Evolutionary conservation across 2,329 filamentous ascomycete species (phyloP).

Genomic region (Microdochium paspali): DNA sequence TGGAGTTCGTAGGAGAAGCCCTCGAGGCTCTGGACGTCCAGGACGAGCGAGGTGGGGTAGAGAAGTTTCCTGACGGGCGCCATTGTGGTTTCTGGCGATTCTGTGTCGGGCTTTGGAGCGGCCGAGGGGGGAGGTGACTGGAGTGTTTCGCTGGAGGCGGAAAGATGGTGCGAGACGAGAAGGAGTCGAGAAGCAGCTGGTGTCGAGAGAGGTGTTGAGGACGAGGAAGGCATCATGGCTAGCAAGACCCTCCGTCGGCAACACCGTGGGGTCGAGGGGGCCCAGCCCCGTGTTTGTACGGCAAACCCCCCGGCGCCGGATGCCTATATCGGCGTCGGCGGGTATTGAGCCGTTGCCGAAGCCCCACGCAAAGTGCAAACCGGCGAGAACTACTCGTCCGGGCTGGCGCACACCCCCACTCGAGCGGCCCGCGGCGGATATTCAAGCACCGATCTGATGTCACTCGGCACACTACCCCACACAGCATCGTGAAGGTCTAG

Average conservation of each 20-base stretch:
- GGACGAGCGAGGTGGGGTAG: constrained; percentile 52
- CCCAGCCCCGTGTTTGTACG: neutral
- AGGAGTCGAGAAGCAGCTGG: neutral
- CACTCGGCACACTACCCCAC: too few relatives aligned
- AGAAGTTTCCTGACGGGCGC: constrained; percentile 43
- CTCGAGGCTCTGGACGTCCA: constrained; percentile 44
- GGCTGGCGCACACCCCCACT: neutral
- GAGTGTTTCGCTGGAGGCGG: neutral
- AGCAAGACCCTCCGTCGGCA: neutral
- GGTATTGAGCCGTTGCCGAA: neutral
- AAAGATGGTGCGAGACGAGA: neutral
- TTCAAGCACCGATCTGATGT: too few relatives aligned
- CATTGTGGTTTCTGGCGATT: neutral
- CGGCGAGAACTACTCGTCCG: neutral
- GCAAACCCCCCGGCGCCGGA: neutral
- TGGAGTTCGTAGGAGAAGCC: constrained; percentile 50
- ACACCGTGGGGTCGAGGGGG: neutral
- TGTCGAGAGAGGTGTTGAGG: neutral
- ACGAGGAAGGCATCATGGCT: neutral
- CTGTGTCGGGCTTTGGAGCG: neutral
- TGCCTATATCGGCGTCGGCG: neutral
- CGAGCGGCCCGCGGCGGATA: too few relatives aligned
- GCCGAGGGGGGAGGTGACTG: neutral
- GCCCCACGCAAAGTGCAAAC: neutral
- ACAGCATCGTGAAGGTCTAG: too few relatives aligned